Evolutionary conservation across 1,284 basidiomycete genomes (phyloP), one percentile per base, ranked within the genome.

Genomic region (Naganishia cerealis): DNA sequence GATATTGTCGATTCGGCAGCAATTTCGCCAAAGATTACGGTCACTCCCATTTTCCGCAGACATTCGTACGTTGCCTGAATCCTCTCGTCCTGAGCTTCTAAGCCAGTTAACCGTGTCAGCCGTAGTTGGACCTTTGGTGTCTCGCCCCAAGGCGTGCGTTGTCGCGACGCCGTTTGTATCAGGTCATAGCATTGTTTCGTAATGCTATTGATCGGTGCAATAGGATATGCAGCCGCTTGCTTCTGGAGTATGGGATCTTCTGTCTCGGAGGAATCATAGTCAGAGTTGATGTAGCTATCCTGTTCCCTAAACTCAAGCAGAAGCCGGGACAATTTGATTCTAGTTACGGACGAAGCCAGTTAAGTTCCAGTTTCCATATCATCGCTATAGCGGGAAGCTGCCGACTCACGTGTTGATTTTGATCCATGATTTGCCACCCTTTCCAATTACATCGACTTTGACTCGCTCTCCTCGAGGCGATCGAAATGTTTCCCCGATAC

Each of bases 371-470:
- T n/a, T n/a, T n/a, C 8, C 16, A 2, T 24, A 10, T 7, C 13
- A 21, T 50, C 46, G 46, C 46, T 50, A 8, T 24, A 21, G 2
- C 7, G 24, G 15, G 43, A 46, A 24, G 3, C n/a, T 5, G 21
- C 21, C n/a, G 16, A 55, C 54, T n/a, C 73, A 91, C 91, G 91
- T 92, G 80, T 92, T 92, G 29, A 93, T 85, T 72, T 90, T 84
- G 42, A 90, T 87, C 91, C 90, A 93, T 10, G 83, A 81, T 38
- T 83, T 81, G 0, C 90, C 90, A 63, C 86, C 85, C 50, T 90
- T 85, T 2, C 88, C 87, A 29, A 92, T 86, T 6, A 92, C 84
- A 75, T 94, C 91, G 0, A 92, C 87, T 73, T 90, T 91, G 66
- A 70, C 65, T 57, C 55, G 57, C 62, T 69, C 52, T 57, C 57